Conservation (phyloP, 2,329 filamentous ascomycete species). For the Myrmaecium sp. region DNA sequence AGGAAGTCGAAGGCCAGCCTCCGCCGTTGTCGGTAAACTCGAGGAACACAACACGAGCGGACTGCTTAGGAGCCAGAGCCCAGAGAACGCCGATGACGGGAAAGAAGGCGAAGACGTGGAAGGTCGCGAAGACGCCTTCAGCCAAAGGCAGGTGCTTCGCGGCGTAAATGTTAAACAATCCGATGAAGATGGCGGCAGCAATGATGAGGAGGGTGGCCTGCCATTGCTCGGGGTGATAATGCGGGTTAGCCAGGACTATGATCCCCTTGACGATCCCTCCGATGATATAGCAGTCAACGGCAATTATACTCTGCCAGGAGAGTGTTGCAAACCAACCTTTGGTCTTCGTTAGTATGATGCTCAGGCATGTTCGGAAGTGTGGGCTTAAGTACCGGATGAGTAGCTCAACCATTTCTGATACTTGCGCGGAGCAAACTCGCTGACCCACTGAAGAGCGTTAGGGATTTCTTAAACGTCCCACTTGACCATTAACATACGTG, state of each 20-base stretch:
- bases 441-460: constrained; percentile 3
- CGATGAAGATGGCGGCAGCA: constrained; percentile 26
- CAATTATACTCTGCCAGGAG: too few species aligned
- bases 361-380: background rate
- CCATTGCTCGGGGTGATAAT: constrained; percentile 27
- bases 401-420: constrained; percentile 7
- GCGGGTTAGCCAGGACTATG: constrained; percentile 21
- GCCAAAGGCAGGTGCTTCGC: constrained; percentile 16
- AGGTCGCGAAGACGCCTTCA: constrained; percentile 17
- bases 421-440: constrained; percentile 5
- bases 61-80: constrained; percentile 15
- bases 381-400: constrained; percentile 1
- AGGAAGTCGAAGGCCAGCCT: constrained; percentile 21
- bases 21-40: constrained; percentile 19
- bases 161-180: constrained; percentile 24
- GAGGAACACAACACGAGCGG: constrained; percentile 15
- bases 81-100: constrained; percentile 24
- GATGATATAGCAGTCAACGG: too few species aligned
- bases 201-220: constrained; percentile 33
- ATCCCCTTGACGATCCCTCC: background rate
- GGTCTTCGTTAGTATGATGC: too few species aligned
- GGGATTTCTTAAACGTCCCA: too few species aligned
- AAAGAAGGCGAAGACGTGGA: constrained; percentile 29
- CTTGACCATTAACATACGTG: too few species aligned
- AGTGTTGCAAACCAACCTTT: too few species aligned